Percentiles rank a stretch among this genome's conserved stretches.
Conservation (phyloP, 148 eudicot genomes). For the Amaranthus palmeri region DNA sequence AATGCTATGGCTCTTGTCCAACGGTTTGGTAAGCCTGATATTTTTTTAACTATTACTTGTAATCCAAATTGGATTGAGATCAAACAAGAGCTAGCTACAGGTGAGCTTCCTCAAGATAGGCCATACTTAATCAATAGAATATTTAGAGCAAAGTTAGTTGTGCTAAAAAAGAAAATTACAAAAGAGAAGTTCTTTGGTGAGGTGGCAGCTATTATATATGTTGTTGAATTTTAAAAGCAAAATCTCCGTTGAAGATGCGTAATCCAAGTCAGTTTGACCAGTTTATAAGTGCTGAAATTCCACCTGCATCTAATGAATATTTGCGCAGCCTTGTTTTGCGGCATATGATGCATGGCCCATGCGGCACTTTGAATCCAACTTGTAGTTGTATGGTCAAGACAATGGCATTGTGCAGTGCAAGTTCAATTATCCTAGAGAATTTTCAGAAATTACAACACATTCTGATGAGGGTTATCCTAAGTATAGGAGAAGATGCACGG, state of each 20-base stretch:
- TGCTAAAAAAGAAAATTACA: background rate
- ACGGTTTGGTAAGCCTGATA: background rate
- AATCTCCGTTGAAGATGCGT: background rate
- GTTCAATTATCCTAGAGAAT: background rate
- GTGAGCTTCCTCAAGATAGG: background rate
- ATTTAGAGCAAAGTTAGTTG: background rate
- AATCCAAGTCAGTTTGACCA: background rate
- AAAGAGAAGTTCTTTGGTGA: background rate
- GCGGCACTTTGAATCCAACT: background rate
- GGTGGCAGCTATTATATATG: background rate
- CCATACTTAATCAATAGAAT: background rate
- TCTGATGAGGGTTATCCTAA: background rate
- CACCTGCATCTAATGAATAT: background rate
- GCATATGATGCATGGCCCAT: slow-evolving; percentile 6
- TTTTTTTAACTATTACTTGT: background rate
- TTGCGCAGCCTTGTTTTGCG: background rate
- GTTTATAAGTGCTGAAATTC: background rate
- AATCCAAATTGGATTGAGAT: background rate
- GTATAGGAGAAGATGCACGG: background rate
- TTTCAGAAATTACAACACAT: background rate
- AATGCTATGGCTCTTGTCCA: slow-evolving; percentile 12
- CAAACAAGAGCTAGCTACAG: background rate
- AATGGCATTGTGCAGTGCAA: background rate
- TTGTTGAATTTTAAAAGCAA: slow-evolving; percentile 9
- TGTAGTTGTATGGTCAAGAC: background rate